Evolutionary conservation across 2,329 filamentous ascomycete species (phyloP), one percentile per base, ranked within the genome.

Genomic region (Diaporthe australafricana): DNA sequence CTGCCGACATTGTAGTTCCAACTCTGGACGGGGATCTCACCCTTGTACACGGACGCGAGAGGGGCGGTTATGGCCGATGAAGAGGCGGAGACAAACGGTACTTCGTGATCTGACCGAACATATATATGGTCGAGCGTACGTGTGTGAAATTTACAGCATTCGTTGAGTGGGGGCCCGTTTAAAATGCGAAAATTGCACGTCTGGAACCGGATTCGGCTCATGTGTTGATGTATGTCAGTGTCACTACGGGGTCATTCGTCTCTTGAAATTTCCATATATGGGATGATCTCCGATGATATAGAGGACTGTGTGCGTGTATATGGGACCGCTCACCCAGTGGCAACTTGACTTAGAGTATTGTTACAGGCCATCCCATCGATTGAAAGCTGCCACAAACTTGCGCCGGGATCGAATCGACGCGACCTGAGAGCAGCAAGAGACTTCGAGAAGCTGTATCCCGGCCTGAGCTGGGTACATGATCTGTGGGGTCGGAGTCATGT

Each of bases 1-100:
- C 72, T 67, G 22, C 45, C 27, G 47, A 30, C 20, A 57, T 45
- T 71, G 30, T 76, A 94, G 91, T 96, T 94, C 81, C 88, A 94
- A 83, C 87, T 92, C 70, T 98, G 95, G 95, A 97, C 94, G 1
- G 94, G 90, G 35, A 95, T 97, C 76, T 89, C 84, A 71, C 93
- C 94, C 11, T 80, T 94, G 55, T 96, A 94, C 81, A 83, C 86
- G 7, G 88, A 93, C 80, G 93, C 93, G 42, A 89, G 92, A 76
- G 87, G 83, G 1, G 88, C 88, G 35, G 90, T 91, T 5, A 80
- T 90, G 74, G 85, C 83, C 11, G 79, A 80, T 11, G 78, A 78
- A 70, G 45, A 27, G 22, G 70, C 67, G n/a, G 35, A 38, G 5
- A 48, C 50, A 45, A 47, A 57, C 25, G 69, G 30, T 20, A 56